Evolutionary conservation across 2,329 filamentous ascomycete species (phyloP).

Genomic region (Grosmannia clavigera): DNA sequence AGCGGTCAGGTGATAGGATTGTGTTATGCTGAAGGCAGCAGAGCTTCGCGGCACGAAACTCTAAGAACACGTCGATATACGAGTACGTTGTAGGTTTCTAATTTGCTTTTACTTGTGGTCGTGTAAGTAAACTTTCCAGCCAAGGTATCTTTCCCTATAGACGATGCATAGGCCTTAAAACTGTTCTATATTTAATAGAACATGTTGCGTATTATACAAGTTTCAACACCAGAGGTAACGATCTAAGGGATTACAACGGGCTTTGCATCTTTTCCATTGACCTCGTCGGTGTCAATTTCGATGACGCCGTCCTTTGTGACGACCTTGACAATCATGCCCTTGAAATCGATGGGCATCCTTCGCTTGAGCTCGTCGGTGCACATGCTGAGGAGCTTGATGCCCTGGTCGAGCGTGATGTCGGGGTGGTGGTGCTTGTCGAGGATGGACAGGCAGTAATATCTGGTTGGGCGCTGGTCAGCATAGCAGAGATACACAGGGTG

Average conservation of each 20-base stretch:
- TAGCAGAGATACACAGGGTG: neutral
- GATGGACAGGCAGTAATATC: slow-evolving; percentile 95
- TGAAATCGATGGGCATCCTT: slow-evolving; percentile 96
- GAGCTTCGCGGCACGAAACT: too few relatives aligned
- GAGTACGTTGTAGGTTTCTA: neutral
- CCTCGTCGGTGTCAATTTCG: slow-evolving; percentile 76
- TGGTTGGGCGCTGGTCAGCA: slow-evolving; percentile 19
- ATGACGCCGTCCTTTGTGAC: slow-evolving; percentile 88
- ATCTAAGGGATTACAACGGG: slow-evolving; percentile 45
- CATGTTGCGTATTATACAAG: neutral
- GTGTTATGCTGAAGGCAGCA: neutral
- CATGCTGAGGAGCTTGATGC: slow-evolving; percentile 83
- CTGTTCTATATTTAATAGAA: too few relatives aligned
- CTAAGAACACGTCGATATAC: too few relatives aligned
- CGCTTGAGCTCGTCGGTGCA: slow-evolving; percentile 96
- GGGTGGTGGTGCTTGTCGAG: slow-evolving; percentile 98
- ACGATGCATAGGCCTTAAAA: too few relatives aligned
- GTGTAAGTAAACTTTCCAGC: too few relatives aligned
- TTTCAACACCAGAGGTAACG: neutral
- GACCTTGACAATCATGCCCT: slow-evolving; percentile 88
- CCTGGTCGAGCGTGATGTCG: slow-evolving; percentile 78
- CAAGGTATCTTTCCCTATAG: too few relatives aligned
- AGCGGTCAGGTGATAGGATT: neutral
- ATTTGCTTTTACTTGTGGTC: too few relatives aligned
- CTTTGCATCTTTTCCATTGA: slow-evolving; percentile 30